Percentiles rank a stretch among this genome's conserved stretches.
phyloP scores from a whole-genome alignment of 176 grass and related monocot genomes.

The Zizania latifolia region DNA sequence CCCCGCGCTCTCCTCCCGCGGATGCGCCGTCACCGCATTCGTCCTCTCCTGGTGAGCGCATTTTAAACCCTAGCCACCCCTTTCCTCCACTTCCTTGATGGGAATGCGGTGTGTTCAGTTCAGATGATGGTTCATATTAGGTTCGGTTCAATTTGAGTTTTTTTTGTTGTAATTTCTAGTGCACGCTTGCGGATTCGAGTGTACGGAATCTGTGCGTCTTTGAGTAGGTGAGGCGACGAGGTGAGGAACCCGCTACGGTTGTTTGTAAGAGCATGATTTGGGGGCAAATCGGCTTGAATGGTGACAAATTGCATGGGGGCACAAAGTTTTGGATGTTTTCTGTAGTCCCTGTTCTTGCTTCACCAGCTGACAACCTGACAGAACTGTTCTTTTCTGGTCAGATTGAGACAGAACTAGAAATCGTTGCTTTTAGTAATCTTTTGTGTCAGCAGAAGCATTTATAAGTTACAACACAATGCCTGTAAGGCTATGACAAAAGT shows the following conservation, averaged over 20 bases:
- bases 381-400: background rate
- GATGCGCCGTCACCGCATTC: slow-evolving; percentile 57
- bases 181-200: background rate
- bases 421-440: background rate
- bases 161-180: background rate
- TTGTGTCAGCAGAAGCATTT: background rate
- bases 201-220: slow-evolving; percentile 4
- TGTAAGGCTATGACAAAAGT: too few species aligned
- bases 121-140: background rate
- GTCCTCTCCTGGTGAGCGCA: slow-evolving; percentile 56
- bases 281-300: background rate
- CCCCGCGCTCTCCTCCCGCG: slow-evolving; percentile 40
- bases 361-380: background rate
- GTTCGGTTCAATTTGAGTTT: slow-evolving; percentile 5
- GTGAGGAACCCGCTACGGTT: background rate
- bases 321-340: background rate
- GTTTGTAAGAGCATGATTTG: background rate
- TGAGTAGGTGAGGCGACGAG: background rate
- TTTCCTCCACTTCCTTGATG: background rate
- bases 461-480: background rate
- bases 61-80: slow-evolving; percentile 2
- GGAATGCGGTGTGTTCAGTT: too few species aligned
- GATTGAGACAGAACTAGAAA: background rate
- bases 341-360: background rate
- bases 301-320: background rate